Evolutionary conservation across 441 rosid species (phyloP).

Genomic region (Hura crepitans): DNA sequence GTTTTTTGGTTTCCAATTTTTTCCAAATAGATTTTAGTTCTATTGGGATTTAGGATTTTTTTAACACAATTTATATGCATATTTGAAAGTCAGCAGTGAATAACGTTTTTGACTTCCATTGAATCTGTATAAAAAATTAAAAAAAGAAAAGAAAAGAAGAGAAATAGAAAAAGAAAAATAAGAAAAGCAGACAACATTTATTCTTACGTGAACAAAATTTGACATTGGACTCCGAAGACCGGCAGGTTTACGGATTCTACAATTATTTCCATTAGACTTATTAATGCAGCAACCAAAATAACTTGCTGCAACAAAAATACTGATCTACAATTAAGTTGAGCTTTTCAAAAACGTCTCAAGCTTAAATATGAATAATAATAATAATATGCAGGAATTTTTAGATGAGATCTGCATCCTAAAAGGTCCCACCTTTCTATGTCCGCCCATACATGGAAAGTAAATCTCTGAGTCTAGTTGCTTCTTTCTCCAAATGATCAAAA

Average conservation of each 20-base stretch:
- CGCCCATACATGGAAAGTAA: slow-evolving; percentile 65
- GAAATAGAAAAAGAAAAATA: neutral
- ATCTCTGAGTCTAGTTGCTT: slow-evolving; percentile 51
- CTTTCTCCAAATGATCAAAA: slow-evolving; percentile 57
- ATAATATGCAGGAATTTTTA: neutral
- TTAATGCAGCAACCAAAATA: neutral
- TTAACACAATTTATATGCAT: too few species aligned
- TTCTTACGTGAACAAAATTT: neutral
- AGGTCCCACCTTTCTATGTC: slow-evolving; percentile 27
- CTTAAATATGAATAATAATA: neutral
- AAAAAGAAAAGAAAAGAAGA: too few species aligned
- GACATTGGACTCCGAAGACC: neutral
- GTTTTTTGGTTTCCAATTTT: too few species aligned
- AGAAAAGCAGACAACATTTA: neutral
- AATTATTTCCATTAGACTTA: neutral
- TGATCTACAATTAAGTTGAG: neutral
- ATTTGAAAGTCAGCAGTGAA: too few species aligned
- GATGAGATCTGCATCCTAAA: neutral
- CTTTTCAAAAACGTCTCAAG: neutral
- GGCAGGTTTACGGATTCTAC: neutral
- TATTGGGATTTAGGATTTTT: too few species aligned
- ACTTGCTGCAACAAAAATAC: neutral
- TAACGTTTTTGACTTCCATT: too few species aligned
- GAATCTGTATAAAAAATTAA: too few species aligned
- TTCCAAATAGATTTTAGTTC: too few species aligned